phyloP scores from a whole-genome alignment of 495 filamentous ascomycete genomes.

The Coniosporium apollinis region DNA sequence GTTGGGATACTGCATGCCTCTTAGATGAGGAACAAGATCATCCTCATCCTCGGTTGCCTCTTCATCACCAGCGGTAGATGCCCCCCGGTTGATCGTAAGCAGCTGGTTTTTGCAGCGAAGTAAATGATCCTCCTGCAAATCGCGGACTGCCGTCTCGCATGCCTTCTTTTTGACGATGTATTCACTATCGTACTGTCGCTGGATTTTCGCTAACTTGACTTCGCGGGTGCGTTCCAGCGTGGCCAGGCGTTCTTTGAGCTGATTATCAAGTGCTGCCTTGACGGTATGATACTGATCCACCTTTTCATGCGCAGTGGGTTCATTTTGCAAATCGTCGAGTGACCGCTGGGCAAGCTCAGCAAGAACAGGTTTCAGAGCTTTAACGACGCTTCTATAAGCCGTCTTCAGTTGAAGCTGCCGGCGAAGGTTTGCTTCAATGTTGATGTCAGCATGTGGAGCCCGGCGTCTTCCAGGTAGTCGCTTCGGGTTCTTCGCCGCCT shows the following conservation, averaged over 20 bases:
- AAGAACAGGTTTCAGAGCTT: slow-evolving; percentile 19
- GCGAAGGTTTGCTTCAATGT: slow-evolving; percentile 21
- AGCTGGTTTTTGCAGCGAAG: not conserved
- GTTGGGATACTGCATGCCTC: not conserved
- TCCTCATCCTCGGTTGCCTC: not conserved
- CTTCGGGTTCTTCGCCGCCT: slow-evolving; percentile 11
- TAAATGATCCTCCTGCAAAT: not conserved
- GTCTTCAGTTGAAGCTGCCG: slow-evolving; percentile 23
- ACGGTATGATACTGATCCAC: slow-evolving; percentile 15
- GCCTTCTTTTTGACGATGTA: not conserved
- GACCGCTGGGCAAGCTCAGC: slow-evolving; percentile 20
- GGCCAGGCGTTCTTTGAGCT: slow-evolving; percentile 9
- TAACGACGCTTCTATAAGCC: slow-evolving; percentile 18
- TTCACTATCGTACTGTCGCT: not conserved
- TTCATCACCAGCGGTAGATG: not conserved
- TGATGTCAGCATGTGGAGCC: slow-evolving; percentile 17
- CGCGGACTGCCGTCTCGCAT: not conserved
- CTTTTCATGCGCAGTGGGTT: slow-evolving; percentile 14
- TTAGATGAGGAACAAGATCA: not conserved
- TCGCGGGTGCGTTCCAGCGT: not conserved
- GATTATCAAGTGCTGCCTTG: slow-evolving; percentile 9
- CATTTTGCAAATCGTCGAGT: slow-evolving; percentile 14
- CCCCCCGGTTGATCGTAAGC: not conserved
- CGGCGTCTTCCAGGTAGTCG: slow-evolving; percentile 22
- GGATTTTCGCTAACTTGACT: not conserved